These are phyloP conservation scores for Clonostachys chloroleuca DNA, from an alignment of 2,329 filamentous ascomycete genomes.

Conservation along the genomic window DNA sequence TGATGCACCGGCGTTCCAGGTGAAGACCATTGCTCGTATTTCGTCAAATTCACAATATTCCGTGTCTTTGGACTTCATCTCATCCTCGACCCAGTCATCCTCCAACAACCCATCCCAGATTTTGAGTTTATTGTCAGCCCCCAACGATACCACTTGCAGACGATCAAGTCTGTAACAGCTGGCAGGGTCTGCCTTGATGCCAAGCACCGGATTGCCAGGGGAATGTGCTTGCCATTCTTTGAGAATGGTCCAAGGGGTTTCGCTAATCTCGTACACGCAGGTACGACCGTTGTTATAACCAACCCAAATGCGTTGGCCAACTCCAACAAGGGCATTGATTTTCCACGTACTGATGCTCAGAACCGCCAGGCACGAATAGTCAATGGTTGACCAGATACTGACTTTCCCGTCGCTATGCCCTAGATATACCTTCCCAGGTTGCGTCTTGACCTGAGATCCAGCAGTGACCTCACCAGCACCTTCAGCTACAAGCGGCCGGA, in stretches of 20 bases:
- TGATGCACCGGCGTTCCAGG: conserved; percentile 96
- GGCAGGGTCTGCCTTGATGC: conserved; percentile 72
- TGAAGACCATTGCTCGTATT: conserved; percentile 75
- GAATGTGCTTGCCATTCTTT: conserved; percentile 96
- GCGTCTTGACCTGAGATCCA: conserved; percentile 68
- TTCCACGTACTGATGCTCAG: conserved; percentile 91
- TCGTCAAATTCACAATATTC: conserved; percentile 85
- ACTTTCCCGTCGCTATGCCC: conserved; percentile 93
- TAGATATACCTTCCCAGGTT: conserved; percentile 79
- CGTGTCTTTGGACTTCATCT: conserved; percentile 80
- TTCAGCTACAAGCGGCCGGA: conserved; percentile 64
- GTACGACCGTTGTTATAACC: conserved; percentile 93
- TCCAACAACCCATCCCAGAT: conserved; percentile 91
- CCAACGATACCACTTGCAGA: conserved; percentile 80
- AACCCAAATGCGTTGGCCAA: conserved; percentile 83
- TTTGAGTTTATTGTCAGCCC: conserved; percentile 78
- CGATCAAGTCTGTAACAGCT: conserved; percentile 83
- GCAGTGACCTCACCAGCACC: conserved; percentile 84
- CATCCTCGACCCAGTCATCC: conserved; percentile 88
- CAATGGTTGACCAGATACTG: conserved; percentile 78
- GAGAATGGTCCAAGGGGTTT: conserved; percentile 80
- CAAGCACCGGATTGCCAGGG: conserved; percentile 62
- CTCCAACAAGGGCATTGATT: conserved; percentile 80
- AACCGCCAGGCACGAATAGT: conserved; percentile 74
- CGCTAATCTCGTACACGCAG: conserved; percentile 82